These are phyloP conservation scores for Coemansia sp. DNA, from an alignment of 192 early-diverging fungal species.

Conservation along the genomic window DNA sequence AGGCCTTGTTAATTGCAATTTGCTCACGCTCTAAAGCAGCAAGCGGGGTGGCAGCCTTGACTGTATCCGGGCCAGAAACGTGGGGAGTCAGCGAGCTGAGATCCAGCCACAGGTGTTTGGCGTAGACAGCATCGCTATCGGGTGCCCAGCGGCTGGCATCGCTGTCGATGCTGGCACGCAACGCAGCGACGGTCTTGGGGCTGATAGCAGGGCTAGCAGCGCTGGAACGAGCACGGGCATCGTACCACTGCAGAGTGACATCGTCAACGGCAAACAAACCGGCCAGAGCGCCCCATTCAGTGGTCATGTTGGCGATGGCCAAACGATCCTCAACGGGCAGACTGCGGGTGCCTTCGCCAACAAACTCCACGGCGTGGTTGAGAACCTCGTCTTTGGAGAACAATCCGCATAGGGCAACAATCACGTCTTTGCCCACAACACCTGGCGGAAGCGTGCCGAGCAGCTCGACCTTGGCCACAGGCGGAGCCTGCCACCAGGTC, in stretches of 20 bases:
- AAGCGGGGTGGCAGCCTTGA: constrained; percentile 87
- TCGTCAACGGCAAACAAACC: constrained; percentile 95
- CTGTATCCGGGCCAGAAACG: constrained; percentile 93
- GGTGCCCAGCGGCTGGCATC: constrained; percentile 39
- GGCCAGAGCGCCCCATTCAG: constrained; percentile 98
- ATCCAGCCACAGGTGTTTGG: constrained; percentile 85
- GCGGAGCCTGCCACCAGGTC: constrained; percentile 99
- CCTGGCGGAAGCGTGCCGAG: constrained; percentile 72
- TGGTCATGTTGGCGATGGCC: constrained; percentile 99
- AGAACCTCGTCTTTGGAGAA: constrained; percentile 95
- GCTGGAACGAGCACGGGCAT: constrained; percentile 52
- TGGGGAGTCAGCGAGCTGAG: constrained; percentile 82
- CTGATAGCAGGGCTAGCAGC: constrained; percentile 50
- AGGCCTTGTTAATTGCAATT: constrained; percentile 92
- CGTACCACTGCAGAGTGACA: constrained; percentile 68
- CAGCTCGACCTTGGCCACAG: constrained; percentile 88
- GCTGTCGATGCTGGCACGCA: constrained; percentile 43
- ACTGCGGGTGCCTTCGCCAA: constrained; percentile 60
- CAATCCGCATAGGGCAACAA: constrained; percentile 87
- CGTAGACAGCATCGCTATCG: constrained; percentile 68
- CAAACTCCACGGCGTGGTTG: constrained; percentile 96
- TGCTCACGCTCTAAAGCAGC: constrained; percentile 66
- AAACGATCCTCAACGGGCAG: constrained; percentile 87
- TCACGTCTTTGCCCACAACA: constrained; percentile 96
- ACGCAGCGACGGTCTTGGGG: constrained; percentile 39